Conservation (phyloP, 148 eudicot species). For the Drosera capensis region DNA sequence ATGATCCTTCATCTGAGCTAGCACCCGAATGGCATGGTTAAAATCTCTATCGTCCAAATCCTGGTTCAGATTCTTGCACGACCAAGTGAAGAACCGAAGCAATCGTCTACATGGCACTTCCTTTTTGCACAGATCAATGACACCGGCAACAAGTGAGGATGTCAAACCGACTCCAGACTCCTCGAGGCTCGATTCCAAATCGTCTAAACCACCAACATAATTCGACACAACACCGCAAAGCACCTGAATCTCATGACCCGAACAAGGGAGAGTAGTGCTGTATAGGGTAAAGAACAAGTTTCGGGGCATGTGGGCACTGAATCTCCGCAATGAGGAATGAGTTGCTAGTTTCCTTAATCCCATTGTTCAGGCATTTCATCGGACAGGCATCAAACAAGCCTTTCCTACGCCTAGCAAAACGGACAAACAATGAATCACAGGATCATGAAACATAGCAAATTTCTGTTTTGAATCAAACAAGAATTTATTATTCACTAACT, state of each 20-base stretch:
- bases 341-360: too few relatives aligned
- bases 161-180: slow-evolving; percentile 14
- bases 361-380: too few relatives aligned
- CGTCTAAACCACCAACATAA: slow-evolving; percentile 35
- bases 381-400: too few relatives aligned
- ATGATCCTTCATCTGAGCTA: slow-evolving; percentile 40
- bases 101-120: slow-evolving; percentile 35
- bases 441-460: too few relatives aligned
- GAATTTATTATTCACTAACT: too few relatives aligned
- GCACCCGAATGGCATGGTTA: slow-evolving; percentile 32
- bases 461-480: too few relatives aligned
- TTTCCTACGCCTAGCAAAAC: too few relatives aligned
- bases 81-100: slow-evolving; percentile 55
- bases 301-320: slow-evolving; percentile 13
- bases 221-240: slow-evolving; percentile 29
- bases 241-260: slow-evolving; percentile 19
- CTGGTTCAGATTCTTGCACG: slow-evolving; percentile 23
- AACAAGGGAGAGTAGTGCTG: slow-evolving; percentile 11
- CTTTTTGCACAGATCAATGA: slow-evolving; percentile 34
- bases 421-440: too few relatives aligned
- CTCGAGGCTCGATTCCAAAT: slow-evolving; percentile 34
- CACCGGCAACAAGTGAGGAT: slow-evolving; percentile 29
- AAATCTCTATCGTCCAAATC: slow-evolving; percentile 25
- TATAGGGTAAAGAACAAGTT: slow-evolving; percentile 4
- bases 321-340: too few relatives aligned